phyloP scores from a whole-genome alignment of 805 yeast species.

The Pichia pseudocactophila region DNA sequence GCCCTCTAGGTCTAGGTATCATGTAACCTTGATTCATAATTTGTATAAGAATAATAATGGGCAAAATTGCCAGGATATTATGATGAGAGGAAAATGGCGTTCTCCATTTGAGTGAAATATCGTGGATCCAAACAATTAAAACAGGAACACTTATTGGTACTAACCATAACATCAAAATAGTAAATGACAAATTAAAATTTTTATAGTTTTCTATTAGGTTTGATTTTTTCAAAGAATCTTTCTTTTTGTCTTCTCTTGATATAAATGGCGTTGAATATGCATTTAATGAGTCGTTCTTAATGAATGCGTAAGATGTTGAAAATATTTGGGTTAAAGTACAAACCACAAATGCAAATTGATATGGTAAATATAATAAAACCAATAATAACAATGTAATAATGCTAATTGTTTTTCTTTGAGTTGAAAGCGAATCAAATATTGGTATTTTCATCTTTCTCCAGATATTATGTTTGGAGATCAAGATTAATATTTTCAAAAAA shows the following conservation, averaged over 20 bases:
- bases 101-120: constrained; percentile 66
- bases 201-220: constrained; percentile 25
- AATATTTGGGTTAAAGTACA: constrained; percentile 47
- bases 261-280: constrained; percentile 3
- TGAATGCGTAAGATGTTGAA: constrained; percentile 5
- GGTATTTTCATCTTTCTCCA: constrained; percentile 6
- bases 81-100: constrained; percentile 86
- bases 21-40: constrained; percentile 38
- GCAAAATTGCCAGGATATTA: constrained; percentile 67
- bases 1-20: constrained; percentile 31
- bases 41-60: constrained; percentile 55
- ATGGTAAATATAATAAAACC: constrained; percentile 52
- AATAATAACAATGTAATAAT: constrained; percentile 10
- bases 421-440: constrained; percentile 16
- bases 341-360: constrained; percentile 66
- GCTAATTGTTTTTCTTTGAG: constrained; percentile 11
- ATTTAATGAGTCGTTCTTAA: constrained; percentile 3
- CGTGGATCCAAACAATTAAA: constrained; percentile 72
- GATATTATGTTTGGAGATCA: neutral
- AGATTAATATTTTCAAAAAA: neutral
- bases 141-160: constrained; percentile 74
- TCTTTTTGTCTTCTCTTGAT: neutral
- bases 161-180: constrained; percentile 67
- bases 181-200: constrained; percentile 55
- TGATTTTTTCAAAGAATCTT: neutral